These are phyloP conservation scores for Trichoderma asperellum DNA, from an alignment of 2,329 filamentous ascomycete genomes.

Conservation along the genomic window DNA sequence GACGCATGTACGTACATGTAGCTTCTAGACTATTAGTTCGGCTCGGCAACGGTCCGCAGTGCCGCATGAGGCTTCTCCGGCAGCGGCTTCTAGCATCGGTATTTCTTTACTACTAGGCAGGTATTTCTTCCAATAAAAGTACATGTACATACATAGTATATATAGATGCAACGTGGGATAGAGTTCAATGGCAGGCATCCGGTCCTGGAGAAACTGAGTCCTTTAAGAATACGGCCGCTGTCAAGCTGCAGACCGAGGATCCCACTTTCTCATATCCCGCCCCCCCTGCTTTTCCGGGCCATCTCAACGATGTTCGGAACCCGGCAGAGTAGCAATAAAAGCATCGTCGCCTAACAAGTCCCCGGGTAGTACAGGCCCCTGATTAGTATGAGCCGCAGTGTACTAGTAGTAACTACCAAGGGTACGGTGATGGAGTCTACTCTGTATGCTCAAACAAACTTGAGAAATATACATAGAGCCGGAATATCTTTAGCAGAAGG, in stretches of 20 bases:
- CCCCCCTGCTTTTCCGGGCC: not conserved
- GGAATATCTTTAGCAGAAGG: not conserved
- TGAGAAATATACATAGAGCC: not conserved
- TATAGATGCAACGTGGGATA: conserved; percentile 5
- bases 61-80: not conserved
- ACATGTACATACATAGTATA: not conserved
- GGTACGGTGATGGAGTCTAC: not conserved
- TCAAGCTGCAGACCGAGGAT: not conserved
- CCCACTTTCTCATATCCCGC: not conserved
- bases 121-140: not conserved
- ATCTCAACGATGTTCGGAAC: not conserved
- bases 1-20: not conserved
- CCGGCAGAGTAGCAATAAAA: not conserved
- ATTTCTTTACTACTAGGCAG: too few relatives aligned
- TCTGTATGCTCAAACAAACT: not conserved
- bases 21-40: not conserved
- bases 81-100: not conserved
- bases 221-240: not conserved
- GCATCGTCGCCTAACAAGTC: not conserved
- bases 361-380: not conserved
- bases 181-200: not conserved
- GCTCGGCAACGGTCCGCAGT: not conserved
- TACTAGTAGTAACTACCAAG: not conserved
- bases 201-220: not conserved
- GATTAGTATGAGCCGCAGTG: not conserved